Conservation (phyloP, 495 filamentous ascomycete species). For the Apiosordaria backusii region DNA sequence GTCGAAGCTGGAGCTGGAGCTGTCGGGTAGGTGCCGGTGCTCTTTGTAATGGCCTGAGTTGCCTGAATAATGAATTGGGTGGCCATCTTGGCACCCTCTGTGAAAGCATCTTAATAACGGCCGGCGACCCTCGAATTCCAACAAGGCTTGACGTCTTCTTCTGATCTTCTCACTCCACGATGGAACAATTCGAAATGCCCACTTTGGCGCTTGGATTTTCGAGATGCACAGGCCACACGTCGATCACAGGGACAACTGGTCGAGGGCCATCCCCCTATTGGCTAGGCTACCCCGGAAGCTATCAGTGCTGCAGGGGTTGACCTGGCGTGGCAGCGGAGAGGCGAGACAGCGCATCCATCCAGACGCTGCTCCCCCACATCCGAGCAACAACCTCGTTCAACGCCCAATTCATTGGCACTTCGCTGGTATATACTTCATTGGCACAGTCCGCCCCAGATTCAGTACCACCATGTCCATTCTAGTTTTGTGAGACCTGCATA, state of each 20-base stretch:
- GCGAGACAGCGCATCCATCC: background rate
- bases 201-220: background rate
- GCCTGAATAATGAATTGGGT: background rate
- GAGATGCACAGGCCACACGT: background rate
- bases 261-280: background rate
- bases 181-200: background rate
- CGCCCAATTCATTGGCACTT: background rate
- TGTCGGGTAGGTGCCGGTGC: background rate
- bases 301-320: background rate
- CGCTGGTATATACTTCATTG: too few relatives aligned
- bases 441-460: too few relatives aligned
- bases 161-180: background rate
- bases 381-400: conserved; percentile 2
- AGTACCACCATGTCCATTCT: background rate
- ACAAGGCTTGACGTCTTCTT: background rate
- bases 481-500: background rate
- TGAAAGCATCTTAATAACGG: conserved; percentile 1
- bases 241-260: background rate
- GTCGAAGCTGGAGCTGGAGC: conserved; percentile 2
- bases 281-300: background rate
- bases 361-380: background rate
- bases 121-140: background rate
- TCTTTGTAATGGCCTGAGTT: background rate
- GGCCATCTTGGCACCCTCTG: conserved; percentile 6
- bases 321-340: background rate